A percentile compares a stretch with the other conserved stretches of the same genome.
Conservation (phyloP, 2,329 filamentous ascomycete species). For the Tothia fuscella region DNA sequence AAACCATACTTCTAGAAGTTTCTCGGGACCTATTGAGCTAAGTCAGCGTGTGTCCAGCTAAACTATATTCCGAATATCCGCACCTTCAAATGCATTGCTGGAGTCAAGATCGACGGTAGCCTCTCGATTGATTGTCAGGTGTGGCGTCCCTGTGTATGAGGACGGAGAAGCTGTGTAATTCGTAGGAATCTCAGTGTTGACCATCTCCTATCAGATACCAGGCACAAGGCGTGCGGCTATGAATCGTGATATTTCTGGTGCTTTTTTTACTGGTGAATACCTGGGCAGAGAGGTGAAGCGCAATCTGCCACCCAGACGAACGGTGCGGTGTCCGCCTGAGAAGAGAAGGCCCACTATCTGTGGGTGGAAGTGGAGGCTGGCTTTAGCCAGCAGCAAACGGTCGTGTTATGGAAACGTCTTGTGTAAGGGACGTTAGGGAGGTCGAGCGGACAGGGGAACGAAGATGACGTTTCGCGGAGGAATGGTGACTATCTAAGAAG, state of each 20-base stretch:
- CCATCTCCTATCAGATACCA: conserved; percentile 51
- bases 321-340: conserved; percentile 86
- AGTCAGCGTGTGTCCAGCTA: conserved; percentile 15
- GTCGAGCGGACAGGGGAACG: conserved; percentile 70
- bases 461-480: conserved; percentile 70
- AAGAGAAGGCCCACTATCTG: conserved; percentile 83
- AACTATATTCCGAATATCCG: conserved; percentile 12
- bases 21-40: conserved; percentile 66
- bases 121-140: conserved; percentile 93
- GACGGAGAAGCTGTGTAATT: conserved; percentile 76
- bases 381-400: conserved; percentile 70
- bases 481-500: conserved; percentile 64
- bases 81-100: conserved; percentile 89
- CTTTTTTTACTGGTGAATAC: not conserved
- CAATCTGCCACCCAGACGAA: conserved; percentile 97
- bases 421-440: conserved; percentile 74
- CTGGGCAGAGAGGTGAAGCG: conserved; percentile 44
- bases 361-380: conserved; percentile 57
- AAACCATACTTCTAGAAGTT: conserved; percentile 98
- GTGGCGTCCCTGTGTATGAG: conserved; percentile 63
- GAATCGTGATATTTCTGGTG: not conserved
- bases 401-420: conserved; percentile 39
- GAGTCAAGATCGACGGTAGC: conserved; percentile 88
- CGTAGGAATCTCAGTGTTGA: conserved; percentile 67
- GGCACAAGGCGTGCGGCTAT: not conserved